phyloP scores from a whole-genome alignment of 2,329 filamentous ascomycete genomes.

The Nectriaceae sp. region DNA sequence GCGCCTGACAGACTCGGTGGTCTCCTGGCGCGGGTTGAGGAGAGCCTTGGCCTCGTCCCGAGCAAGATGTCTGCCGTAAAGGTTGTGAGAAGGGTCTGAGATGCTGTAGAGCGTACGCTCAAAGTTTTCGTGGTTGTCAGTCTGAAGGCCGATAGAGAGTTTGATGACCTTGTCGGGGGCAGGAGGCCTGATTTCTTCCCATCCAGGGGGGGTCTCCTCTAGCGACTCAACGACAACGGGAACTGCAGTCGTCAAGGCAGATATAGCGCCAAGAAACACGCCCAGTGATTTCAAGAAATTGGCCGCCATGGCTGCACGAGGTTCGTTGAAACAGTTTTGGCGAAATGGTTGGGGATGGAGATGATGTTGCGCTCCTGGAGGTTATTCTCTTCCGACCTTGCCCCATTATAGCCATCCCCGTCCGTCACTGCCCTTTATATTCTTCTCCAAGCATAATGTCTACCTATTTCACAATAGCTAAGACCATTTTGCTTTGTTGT shows the following conservation, averaged over 20 bases:
- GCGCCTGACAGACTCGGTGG: conserved; percentile 40
- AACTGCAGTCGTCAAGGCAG: conserved; percentile 5
- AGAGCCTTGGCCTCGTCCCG: conserved; percentile 51
- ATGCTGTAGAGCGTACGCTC: conserved; percentile 49
- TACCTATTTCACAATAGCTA: not conserved
- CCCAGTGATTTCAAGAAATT: conserved; percentile 8
- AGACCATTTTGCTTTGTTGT: no score
- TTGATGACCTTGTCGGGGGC: conserved; percentile 21
- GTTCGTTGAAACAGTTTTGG: no score
- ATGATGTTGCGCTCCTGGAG: conserved; percentile 4
- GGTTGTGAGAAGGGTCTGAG: conserved; percentile 47
- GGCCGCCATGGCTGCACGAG: conserved; percentile 7
- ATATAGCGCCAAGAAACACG: conserved; percentile 11
- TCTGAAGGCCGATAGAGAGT: conserved; percentile 33
- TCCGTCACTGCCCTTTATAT: conserved; percentile 17
- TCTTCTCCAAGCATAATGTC: not conserved
- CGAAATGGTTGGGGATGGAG: not conserved
- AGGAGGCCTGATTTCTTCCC: conserved; percentile 22
- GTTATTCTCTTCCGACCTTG: no score
- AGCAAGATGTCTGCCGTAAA: conserved; percentile 51
- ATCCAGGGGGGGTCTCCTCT: conserved; percentile 20
- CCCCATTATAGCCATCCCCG: not conserved
- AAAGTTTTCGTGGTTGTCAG: conserved; percentile 30
- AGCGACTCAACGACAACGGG: conserved; percentile 25
- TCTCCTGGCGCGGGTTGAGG: conserved; percentile 43